These are phyloP conservation scores for Prunus mongolica DNA, from an alignment of 306 rosid genomes.

Conservation along the genomic window DNA sequence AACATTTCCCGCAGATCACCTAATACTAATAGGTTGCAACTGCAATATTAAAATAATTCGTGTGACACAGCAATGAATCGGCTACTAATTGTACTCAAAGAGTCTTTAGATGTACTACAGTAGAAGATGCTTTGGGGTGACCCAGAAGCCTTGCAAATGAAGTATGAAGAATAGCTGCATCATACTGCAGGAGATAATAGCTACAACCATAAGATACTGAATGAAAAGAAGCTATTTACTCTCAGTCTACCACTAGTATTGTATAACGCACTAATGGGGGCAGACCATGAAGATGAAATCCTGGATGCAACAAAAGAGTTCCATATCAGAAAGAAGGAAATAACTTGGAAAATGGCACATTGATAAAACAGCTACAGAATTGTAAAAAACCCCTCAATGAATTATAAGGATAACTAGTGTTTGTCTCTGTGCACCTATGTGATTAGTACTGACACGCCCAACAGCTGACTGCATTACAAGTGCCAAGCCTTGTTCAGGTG, in stretches of 20 bases:
- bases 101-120: slow-evolving; percentile 6
- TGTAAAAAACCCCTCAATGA: no score
- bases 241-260: background rate
- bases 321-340: background rate
- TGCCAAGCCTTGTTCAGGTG: no score
- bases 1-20: background rate
- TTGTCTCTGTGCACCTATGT: no score
- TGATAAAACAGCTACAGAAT: no score
- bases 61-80: background rate
- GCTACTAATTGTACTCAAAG: background rate
- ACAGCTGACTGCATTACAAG: no score
- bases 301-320: background rate
- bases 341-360: no score
- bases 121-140: slow-evolving; percentile 46
- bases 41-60: background rate
- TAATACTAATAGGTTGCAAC: no score
- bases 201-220: background rate
- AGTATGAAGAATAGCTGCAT: slow-evolving; percentile 87
- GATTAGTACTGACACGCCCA: no score
- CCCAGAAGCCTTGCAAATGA: slow-evolving; percentile 96
- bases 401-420: no score
- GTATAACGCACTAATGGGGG: background rate
- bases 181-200: slow-evolving; percentile 56
- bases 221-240: background rate
- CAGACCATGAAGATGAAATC: background rate